A percentile compares a stretch with the other conserved stretches of the same genome.
Conservation (phyloP, 2,329 filamentous ascomycete species). For the Penicillium sp. region DNA sequence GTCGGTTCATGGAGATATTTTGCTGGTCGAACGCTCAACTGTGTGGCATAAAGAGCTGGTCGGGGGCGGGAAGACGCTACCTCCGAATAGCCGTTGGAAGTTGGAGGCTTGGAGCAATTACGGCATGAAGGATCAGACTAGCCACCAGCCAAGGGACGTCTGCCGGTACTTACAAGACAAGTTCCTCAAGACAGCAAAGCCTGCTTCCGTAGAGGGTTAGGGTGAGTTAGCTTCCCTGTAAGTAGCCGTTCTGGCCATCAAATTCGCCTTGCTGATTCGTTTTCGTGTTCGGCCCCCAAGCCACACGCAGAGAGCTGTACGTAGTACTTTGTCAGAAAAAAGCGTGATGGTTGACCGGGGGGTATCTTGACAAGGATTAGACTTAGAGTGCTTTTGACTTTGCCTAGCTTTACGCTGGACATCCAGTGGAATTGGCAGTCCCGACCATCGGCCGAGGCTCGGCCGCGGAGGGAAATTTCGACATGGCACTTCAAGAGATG, state of each 20-base stretch:
- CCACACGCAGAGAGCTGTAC: neutral
- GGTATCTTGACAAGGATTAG: neutral
- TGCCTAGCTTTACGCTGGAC: neutral
- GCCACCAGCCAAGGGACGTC: neutral
- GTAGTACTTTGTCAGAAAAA: neutral
- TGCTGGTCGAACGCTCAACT: neutral
- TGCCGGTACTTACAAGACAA: neutral
- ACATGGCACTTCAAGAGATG: too few relatives aligned
- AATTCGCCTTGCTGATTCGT: neutral
- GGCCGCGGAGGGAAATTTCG: too few relatives aligned
- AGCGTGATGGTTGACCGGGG: neutral
- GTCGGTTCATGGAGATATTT: neutral
- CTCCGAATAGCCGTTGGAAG: neutral
- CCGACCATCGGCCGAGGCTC: too few relatives aligned
- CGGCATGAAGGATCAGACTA: neutral
- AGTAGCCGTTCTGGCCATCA: neutral
- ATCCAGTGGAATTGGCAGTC: too few relatives aligned
- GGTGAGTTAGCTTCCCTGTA: neutral
- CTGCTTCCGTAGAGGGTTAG: neutral
- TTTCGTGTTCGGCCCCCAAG: neutral
- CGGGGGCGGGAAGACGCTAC: neutral
- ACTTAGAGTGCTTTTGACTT: neutral
- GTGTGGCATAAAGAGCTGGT: neutral
- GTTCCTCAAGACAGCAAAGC: neutral
- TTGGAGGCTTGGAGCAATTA: too few relatives aligned